Percentiles rank a stretch among this genome's conserved stretches.
These are phyloP conservation scores for Sisymbrium irio DNA, from an alignment of 345 rosid genomes.

Conservation along the genomic window DNA sequence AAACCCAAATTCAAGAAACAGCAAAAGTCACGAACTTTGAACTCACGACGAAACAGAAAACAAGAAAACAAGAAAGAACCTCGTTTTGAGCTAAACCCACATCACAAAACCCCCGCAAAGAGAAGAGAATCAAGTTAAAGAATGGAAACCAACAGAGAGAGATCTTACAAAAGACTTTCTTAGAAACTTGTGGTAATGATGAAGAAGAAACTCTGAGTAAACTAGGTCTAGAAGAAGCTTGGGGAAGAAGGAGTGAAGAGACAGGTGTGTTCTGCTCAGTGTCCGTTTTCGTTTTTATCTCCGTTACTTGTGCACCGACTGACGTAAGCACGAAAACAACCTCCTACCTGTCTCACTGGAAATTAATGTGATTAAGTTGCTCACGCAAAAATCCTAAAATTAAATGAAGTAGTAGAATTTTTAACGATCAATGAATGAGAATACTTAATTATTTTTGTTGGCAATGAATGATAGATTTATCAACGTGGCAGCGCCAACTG, in stretches of 20 bases:
- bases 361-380: slow-evolving; percentile 10
- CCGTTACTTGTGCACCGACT: slow-evolving; percentile 32
- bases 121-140: background rate
- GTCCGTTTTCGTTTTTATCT: slow-evolving; percentile 6
- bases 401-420: background rate
- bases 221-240: slow-evolving; percentile 2
- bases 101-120: slow-evolving; percentile 15
- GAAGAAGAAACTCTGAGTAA: slow-evolving; percentile 3
- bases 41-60: background rate
- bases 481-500: background rate
- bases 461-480: background rate
- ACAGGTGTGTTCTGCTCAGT: slow-evolving; percentile 13
- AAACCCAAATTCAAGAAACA: background rate
- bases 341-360: slow-evolving; percentile 15
- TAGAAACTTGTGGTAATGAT: background rate
- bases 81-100: slow-evolving; percentile 38
- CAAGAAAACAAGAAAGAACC: background rate
- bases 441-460: background rate
- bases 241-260: background rate
- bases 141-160: background rate
- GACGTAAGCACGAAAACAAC: slow-evolving; percentile 33
- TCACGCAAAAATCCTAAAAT: background rate
- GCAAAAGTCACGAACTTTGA: background rate
- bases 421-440: background rate
- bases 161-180: background rate